Evolutionary conservation across 805 yeast species (phyloP).

Genomic region (Suhomyces xylopsoci): DNA sequence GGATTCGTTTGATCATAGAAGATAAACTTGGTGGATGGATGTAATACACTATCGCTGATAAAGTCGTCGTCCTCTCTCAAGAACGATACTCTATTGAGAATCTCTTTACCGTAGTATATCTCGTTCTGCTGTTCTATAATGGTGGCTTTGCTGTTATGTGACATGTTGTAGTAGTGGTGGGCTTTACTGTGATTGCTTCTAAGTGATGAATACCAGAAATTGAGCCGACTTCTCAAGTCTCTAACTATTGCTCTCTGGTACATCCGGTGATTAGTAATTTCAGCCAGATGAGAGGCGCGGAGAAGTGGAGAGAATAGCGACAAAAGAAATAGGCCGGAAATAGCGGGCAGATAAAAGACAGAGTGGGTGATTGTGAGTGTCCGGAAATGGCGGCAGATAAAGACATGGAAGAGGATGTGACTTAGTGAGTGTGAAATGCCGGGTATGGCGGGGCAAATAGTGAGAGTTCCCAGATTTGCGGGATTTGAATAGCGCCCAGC

Average conservation of each 20-base stretch:
- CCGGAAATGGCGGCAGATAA: no score
- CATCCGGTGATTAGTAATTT: background rate
- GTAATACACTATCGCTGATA: conserved; percentile 43
- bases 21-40: conserved; percentile 49
- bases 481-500: no score
- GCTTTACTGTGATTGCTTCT: background rate
- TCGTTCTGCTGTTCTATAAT: conserved; percentile 11
- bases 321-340: background rate
- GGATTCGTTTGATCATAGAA: conserved; percentile 35
- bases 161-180: conserved; percentile 9
- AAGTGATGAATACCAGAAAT: background rate
- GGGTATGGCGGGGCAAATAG: no score
- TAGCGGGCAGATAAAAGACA: background rate
- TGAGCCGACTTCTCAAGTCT: background rate
- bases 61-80: conserved; percentile 55
- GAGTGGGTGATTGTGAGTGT: no score
- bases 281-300: background rate
- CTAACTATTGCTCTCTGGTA: background rate
- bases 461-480: no score
- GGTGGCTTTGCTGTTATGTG: conserved; percentile 5
- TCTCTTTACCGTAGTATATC: conserved; percentile 46
- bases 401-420: no score
- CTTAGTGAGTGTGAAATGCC: no score
- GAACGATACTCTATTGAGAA: conserved; percentile 63
- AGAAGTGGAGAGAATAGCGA: background rate